Base-by-base conservation (phyloP, 2,329 filamentous ascomycete genomes). In the Colletotrichum sp. region DNA sequence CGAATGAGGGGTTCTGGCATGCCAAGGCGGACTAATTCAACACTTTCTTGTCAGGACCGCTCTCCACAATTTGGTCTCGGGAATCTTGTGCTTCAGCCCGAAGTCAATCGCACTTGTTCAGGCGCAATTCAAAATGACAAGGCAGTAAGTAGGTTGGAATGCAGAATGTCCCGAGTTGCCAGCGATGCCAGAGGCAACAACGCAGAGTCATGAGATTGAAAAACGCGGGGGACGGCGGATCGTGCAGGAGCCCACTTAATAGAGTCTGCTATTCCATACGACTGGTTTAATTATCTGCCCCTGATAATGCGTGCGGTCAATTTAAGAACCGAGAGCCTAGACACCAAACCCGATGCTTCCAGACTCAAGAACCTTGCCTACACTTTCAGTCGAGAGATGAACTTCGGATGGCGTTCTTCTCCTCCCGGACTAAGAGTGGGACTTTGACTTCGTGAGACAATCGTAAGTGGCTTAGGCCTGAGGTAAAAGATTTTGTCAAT, bases 11-110 rank as follows among this genome's bases (percentile, higher is more conserved):
- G 49, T 26, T 52, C 18, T 34, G 26, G 64, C n/a, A 59, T 52
- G 74, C 70, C 74, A 76, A 74, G 70, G 28, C 74, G 70, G 70
- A 69, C 64, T 69, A 74, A 73, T 69, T 69, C 74, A 12, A 60
- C n/a, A 57, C 57, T 59, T 68, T 73, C 57, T 66, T 55, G 59
- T 76, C 70, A 69, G 57, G 34, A 62, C 59, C 30, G 21, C 34
- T 52, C 26, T 49, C 74, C 64, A 62, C 68, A 60, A 18, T 9
- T 24, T 26, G 12, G 60, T 57, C 16, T 39, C 64, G 10, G 67
- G 12, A 67, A 34, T 49, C 26, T 39, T 26, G 52, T 13, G 16
- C 4, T 32, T n/a, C 18, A 28, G n/a, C 9, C 49, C 28, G 28
- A 13, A 26, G 4, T 34, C 64, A 9, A 60, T 65, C 34, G 18